Percentiles rank a stretch among this genome's conserved stretches.
phyloP scores from a whole-genome alignment of 305 asterid genomes.

The Fraxinus floribunda region DNA sequence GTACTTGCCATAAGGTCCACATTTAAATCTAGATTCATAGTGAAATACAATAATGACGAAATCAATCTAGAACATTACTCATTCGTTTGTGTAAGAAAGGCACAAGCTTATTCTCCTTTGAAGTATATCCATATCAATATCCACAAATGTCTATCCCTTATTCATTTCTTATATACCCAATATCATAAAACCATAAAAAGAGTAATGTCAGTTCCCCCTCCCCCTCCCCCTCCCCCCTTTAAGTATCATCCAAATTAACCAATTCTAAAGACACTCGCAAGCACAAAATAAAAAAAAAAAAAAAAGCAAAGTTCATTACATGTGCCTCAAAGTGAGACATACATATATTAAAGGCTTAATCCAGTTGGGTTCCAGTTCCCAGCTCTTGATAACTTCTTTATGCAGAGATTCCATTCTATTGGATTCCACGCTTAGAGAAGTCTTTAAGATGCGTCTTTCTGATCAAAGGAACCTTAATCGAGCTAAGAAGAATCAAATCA shows the following conservation, averaged over 20 bases:
- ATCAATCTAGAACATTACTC: background rate
- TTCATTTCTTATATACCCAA: constrained; percentile 5
- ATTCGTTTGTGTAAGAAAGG: background rate
- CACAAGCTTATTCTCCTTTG: background rate
- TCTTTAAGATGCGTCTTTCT: background rate
- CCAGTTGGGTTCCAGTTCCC: background rate
- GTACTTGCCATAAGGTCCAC: background rate
- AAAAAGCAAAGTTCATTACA: background rate
- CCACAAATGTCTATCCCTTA: background rate
- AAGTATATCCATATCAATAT: background rate
- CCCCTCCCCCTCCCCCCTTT: background rate
- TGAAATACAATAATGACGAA: background rate
- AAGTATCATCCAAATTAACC: background rate
- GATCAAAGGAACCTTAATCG: background rate
- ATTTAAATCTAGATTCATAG: background rate
- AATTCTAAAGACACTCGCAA: background rate
- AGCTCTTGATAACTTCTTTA: background rate
- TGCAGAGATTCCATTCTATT: background rate
- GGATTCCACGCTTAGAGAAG: background rate
- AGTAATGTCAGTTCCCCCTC: background rate
- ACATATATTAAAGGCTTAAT: background rate
- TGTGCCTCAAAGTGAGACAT: background rate
- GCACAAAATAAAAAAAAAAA: background rate
- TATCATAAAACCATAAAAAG: background rate
- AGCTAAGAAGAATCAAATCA: background rate